phyloP scores from a whole-genome alignment of 2,329 filamentous ascomycete genomes.

The Colletotrichum theobromicola region DNA sequence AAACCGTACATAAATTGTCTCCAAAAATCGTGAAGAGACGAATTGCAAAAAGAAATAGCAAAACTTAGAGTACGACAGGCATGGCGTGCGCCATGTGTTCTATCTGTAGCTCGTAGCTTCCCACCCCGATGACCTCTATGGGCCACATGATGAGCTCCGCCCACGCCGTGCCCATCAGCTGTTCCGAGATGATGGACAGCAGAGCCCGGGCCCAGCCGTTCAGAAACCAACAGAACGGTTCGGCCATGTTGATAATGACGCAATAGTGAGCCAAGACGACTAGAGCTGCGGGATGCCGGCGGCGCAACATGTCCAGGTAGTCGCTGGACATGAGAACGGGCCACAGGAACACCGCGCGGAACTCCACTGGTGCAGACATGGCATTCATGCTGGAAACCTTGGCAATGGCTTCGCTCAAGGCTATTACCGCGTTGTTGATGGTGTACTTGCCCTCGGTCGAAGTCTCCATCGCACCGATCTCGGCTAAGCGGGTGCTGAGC shows the following conservation, averaged over 20 bases:
- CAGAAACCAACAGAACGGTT: slow-evolving; percentile 25
- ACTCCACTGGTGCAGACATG: slow-evolving; percentile 23
- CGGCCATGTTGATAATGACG: slow-evolving; percentile 24
- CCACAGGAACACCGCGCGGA: slow-evolving; percentile 27
- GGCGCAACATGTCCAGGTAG: slow-evolving; percentile 24
- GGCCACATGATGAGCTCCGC: slow-evolving; percentile 7
- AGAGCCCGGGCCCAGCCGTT: slow-evolving; percentile 13
- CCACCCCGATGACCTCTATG: neutral
- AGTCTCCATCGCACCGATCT: neutral
- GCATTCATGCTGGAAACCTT: slow-evolving; percentile 5
- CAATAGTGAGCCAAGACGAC: slow-evolving; percentile 28
- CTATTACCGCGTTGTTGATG: slow-evolving; percentile 6
- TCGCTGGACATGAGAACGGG: slow-evolving; percentile 27
- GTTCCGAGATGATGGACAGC: slow-evolving; percentile 1
- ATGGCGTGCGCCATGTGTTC: slow-evolving; percentile 2
- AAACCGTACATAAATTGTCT: neutral
- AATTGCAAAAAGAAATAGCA: neutral
- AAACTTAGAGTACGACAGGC: neutral
- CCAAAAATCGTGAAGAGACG: neutral
- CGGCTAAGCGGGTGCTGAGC: neutral
- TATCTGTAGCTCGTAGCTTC: neutral
- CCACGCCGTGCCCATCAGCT: slow-evolving; percentile 5
- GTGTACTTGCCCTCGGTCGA: slow-evolving; percentile 8
- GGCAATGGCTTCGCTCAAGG: slow-evolving; percentile 7
- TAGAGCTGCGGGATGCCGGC: slow-evolving; percentile 24